phyloP scores from a whole-genome alignment of 176 grass and related monocot genomes.

The Phragmites australis region DNA sequence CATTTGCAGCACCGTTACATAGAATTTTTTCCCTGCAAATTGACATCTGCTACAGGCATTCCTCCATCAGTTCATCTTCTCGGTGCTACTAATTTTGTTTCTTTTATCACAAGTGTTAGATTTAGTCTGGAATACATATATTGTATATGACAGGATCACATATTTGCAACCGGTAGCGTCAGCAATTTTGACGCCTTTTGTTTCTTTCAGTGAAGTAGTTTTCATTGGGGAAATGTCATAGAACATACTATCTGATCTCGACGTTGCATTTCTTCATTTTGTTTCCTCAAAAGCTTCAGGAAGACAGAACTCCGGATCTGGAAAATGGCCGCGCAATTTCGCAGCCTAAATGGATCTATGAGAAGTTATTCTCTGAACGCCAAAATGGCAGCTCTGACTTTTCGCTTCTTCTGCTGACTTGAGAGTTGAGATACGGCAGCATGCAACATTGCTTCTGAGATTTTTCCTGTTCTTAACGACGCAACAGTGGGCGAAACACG shows the following conservation, averaged over 20 bases:
- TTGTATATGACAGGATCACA: no score
- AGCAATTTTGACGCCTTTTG: neutral
- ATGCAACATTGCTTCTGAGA: neutral
- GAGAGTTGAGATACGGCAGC: neutral
- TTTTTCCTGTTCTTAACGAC: neutral
- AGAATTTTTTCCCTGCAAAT: no score
- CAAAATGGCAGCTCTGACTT: neutral
- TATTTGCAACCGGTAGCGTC: neutral
- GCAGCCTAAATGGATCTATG: neutral
- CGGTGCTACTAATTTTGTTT: no score
- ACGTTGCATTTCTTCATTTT: neutral
- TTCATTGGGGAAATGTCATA: neutral
- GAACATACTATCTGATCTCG: neutral
- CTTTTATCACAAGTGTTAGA: no score
- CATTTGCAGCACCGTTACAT: no score
- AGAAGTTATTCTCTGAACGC: neutral
- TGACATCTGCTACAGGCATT: no score
- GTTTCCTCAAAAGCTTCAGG: neutral
- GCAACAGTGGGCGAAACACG: neutral
- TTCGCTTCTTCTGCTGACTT: neutral
- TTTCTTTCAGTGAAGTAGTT: neutral
- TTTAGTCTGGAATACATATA: no score
- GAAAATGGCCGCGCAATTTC: neutral
- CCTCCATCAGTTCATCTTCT: no score
- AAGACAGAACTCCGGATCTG: neutral